Evolutionary conservation across 306 rosid genomes (phyloP).

Genomic region (Canavalia gladiata): DNA sequence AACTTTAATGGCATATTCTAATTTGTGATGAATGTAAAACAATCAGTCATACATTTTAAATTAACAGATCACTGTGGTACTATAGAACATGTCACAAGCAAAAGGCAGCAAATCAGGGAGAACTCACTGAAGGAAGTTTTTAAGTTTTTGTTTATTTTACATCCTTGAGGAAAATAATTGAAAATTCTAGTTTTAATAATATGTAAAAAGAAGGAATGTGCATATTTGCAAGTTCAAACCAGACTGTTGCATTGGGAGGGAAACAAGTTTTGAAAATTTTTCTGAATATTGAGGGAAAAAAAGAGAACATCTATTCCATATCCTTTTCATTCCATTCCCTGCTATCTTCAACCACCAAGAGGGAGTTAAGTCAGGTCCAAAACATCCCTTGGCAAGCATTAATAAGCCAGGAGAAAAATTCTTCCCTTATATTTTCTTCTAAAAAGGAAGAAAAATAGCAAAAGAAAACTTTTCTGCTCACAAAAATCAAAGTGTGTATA

Average conservation of each 20-base stretch:
- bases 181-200: neutral
- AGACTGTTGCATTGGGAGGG: neutral
- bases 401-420: neutral
- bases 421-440: neutral
- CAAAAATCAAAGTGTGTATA: neutral
- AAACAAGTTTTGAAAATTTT: neutral
- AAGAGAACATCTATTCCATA: neutral
- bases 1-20: constrained; percentile 5
- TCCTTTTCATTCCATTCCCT: neutral
- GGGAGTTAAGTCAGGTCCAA: neutral
- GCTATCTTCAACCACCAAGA: neutral
- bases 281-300: neutral
- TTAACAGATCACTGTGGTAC: neutral
- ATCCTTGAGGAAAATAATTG: neutral
- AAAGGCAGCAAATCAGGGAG: constrained; percentile 1
- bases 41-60: constrained; percentile 14
- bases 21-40: neutral
- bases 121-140: neutral
- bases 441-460: neutral
- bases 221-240: neutral
- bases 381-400: neutral
- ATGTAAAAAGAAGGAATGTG: neutral
- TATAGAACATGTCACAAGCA: neutral
- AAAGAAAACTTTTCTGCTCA: neutral
- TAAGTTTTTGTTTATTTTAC: neutral